These are phyloP conservation scores for Tricholoma furcatifolium DNA, from an alignment of 768 basidiomycete genomes.

Conservation along the genomic window DNA sequence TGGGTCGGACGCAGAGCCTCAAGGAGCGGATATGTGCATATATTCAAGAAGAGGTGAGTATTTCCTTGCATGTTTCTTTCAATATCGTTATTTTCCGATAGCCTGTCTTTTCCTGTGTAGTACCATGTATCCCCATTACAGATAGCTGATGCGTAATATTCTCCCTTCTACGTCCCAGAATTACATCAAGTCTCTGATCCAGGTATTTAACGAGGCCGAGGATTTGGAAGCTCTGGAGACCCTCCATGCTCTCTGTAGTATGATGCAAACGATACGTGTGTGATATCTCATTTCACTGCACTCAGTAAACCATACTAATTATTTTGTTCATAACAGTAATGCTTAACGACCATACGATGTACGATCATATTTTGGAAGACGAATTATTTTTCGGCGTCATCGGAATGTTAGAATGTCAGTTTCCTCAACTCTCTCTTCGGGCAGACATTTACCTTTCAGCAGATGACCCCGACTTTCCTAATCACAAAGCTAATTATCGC, in stretches of 20 bases:
- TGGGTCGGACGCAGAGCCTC: slow-evolving; percentile 67
- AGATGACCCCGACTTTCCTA: slow-evolving; percentile 98
- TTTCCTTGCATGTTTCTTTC: slow-evolving; percentile 1
- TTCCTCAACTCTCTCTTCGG: slow-evolving; percentile 7
- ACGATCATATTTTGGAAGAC: slow-evolving; percentile 93
- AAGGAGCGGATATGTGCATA: slow-evolving; percentile 90
- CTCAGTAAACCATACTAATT: slow-evolving; percentile 4
- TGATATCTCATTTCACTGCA: slow-evolving; percentile 5
- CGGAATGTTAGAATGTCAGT: slow-evolving; percentile 95
- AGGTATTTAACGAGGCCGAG: slow-evolving; percentile 85
- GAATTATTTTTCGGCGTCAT: slow-evolving; percentile 90
- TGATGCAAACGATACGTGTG: slow-evolving; percentile 93
- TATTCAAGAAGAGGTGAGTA: slow-evolving; percentile 77
- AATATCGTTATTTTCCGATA: slow-evolving; percentile 7
- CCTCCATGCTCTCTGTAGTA: slow-evolving; percentile 84
- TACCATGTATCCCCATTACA: slow-evolving; percentile 5
- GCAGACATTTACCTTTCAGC: slow-evolving; percentile 11
- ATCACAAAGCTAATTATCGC: slow-evolving; percentile 96
- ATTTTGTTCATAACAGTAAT: slow-evolving; percentile 54
- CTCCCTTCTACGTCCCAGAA: slow-evolving; percentile 47
- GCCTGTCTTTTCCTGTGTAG: slow-evolving; percentile 17
- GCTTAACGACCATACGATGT: slow-evolving; percentile 92
- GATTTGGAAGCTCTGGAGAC: slow-evolving; percentile 90
- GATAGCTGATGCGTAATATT: slow-evolving; percentile 26
- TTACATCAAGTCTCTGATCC: slow-evolving; percentile 84